Evolutionary conservation across 2,329 filamentous ascomycete genomes (phyloP), one percentile per base, ranked within the genome.

Genomic region (Calonectria hawksworthii): DNA sequence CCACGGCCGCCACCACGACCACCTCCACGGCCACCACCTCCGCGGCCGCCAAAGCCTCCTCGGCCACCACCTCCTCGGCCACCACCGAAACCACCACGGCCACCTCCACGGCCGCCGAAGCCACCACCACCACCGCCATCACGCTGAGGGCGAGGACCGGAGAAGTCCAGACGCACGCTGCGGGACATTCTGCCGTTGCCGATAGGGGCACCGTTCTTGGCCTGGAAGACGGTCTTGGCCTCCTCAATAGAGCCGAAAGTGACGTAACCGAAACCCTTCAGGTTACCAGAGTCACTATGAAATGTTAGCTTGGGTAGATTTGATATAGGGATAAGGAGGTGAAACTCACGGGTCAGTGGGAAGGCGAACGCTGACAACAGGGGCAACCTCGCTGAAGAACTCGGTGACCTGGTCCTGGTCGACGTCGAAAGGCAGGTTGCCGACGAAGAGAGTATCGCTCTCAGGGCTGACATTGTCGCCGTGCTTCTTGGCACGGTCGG

Each of bases 181-280:
- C 96, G 95, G 72, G 94, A 92, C 77, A 89, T 90, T 80, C 97
- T 90, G 74, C 95, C 92, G 78, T 87, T 84, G 67, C 91, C 90
- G 76, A 92, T 89, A 74, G 90, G 86, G 71, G 89, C 88, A 78
- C 95, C 95, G 80, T 94, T 93, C 84, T 95, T 90, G 72, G 89
- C 87, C 80, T 93, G 89, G 80, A 95, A 92, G 30, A 93, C 96
- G 81, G 89, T 87, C 87, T 94, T 94, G 82, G 96, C 95, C 82
- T 98, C 96, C 34, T 98, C 95, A 76, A 97, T 85, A 23, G 94
- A 94, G 80, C 88, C 88, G 89, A 96, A 98, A 83, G 93, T 93
- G 77, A 98, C 93, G 84, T 98, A 98, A 70, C 95, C 96, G 86
- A 98, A 98, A 73, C 96, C 96, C 93, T 98, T 98, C 84, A 94